Evolutionary conservation across 306 rosid species (phyloP).

Genomic region (Cajanus cajan): DNA sequence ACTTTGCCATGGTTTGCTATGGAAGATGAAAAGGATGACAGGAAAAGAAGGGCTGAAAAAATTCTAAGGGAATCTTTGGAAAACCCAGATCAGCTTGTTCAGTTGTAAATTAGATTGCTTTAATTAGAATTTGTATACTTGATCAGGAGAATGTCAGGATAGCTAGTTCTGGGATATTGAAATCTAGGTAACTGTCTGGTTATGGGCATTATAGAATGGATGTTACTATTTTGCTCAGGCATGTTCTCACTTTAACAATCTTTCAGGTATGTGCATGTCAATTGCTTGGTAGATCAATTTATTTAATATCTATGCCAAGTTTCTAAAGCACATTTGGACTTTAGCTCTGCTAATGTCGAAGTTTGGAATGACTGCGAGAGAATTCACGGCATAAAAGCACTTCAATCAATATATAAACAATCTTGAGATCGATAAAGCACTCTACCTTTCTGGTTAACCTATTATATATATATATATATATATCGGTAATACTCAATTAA

Average conservation of each 20-base stretch:
- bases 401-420: too few relatives aligned
- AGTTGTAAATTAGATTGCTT: slow-evolving; percentile 69
- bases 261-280: slow-evolving; percentile 71
- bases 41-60: slow-evolving; percentile 73
- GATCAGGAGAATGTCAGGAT: slow-evolving; percentile 66
- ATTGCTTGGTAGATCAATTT: slow-evolving; percentile 46
- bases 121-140: slow-evolving; percentile 61
- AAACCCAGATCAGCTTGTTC: slow-evolving; percentile 65
- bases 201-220: slow-evolving; percentile 51
- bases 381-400: too few relatives aligned
- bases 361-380: too few relatives aligned
- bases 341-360: too few relatives aligned
- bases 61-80: slow-evolving; percentile 79
- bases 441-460: too few relatives aligned
- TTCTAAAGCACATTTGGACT: too few relatives aligned
- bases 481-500: neutral
- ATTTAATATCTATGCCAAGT: too few relatives aligned
- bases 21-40: slow-evolving; percentile 69
- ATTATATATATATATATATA: too few relatives aligned
- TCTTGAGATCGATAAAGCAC: too few relatives aligned
- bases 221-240: slow-evolving; percentile 54
- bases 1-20: slow-evolving; percentile 49
- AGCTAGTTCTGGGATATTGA: slow-evolving; percentile 54
- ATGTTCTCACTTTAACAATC: slow-evolving; percentile 50
- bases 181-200: slow-evolving; percentile 51